These are phyloP conservation scores for Epichloe coenophiala DNA, from an alignment of 2,329 filamentous ascomycete genomes.

Conservation along the genomic window DNA sequence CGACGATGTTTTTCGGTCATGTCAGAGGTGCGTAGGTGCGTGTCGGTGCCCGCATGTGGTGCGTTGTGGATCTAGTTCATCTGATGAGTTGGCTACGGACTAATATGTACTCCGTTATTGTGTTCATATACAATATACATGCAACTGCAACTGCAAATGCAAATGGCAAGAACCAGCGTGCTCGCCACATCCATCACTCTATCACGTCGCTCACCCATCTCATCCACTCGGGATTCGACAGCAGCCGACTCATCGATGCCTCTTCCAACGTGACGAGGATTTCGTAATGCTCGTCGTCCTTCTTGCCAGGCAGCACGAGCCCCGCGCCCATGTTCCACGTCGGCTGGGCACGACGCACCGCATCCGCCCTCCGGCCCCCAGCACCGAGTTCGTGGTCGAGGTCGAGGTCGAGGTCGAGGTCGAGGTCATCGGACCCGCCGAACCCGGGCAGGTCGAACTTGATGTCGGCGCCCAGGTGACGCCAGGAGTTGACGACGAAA, in stretches of 20 bases:
- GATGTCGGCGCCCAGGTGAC: slow-evolving; percentile 28
- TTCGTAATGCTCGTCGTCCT: slow-evolving; percentile 13
- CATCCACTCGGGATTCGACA: slow-evolving; percentile 14
- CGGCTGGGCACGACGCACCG: slow-evolving; percentile 17
- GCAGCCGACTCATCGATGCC: slow-evolving; percentile 16
- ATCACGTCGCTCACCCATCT: slow-evolving; percentile 13
- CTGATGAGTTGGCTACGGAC: too few species aligned
- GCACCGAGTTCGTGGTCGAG: not conserved
- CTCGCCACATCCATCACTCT: not conserved
- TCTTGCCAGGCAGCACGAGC: slow-evolving; percentile 18
- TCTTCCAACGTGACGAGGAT: slow-evolving; percentile 18
- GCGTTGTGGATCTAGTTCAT: not conserved
- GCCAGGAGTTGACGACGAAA: slow-evolving; percentile 32
- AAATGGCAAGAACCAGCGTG: too few species aligned
- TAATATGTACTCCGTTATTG: too few species aligned
- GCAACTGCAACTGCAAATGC: too few species aligned
- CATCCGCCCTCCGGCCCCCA: slow-evolving; percentile 11
- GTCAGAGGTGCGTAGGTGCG: not conserved
- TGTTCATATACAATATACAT: too few species aligned
- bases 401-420: too few species aligned
- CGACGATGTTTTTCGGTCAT: not conserved
- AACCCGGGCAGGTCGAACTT: slow-evolving; percentile 20
- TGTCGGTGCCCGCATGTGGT: too few species aligned
- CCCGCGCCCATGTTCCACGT: slow-evolving; percentile 18
- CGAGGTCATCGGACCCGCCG: not conserved